Base-by-base conservation (phyloP, 176 grass and related monocot species). In the Lolium rigidum region DNA sequence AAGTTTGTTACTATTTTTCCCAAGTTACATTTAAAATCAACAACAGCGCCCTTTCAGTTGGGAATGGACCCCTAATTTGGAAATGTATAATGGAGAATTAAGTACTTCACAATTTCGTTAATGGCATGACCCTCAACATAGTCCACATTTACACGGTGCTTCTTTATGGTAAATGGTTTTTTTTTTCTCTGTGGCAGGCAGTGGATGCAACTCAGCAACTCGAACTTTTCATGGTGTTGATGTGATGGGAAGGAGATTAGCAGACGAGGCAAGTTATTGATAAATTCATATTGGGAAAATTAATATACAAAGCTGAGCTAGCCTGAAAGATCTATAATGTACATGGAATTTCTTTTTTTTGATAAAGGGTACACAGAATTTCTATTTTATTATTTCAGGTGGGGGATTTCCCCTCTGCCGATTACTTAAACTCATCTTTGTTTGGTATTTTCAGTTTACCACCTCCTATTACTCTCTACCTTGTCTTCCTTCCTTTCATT, bases 161-260 rank as follows among this genome's bases (percentile, higher is more conserved):
- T 76, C 2, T 49, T 26, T 59, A 18, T 46, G n/a, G 48, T 72
- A 79, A 56, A 56, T 83, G 59, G 47, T 10, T 25, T 24, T 15
- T 38, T 72, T 72, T 84, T 47, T 44, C 20, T 81, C 2, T 39
- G 46, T 89, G 71, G 52, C 83, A 95, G 96, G 91, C 77, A 98
- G 96, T 91, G 82, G 61, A 82, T 92, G 90, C 82, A 98, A 98
- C 25, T 43, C 82, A 8, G 76, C 90, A 38, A 78, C 88, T 90
- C 90, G 89, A 85, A 95, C 93, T 77, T 66, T 95, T 22, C 82
- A 98, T 84, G 93, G 97, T 50, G 76, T 98, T 75, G 93, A 95
- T 88, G 81, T 98, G 71, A 95, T 98, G 92, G 97, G 94, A 81
- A 88, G 59, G 75, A 92, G 97, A 92, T 92, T 98, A 85, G 93